These are phyloP conservation scores for Epichloe sylvatica DNA, from an alignment of 2,329 filamentous ascomycete genomes.

Conservation along the genomic window DNA sequence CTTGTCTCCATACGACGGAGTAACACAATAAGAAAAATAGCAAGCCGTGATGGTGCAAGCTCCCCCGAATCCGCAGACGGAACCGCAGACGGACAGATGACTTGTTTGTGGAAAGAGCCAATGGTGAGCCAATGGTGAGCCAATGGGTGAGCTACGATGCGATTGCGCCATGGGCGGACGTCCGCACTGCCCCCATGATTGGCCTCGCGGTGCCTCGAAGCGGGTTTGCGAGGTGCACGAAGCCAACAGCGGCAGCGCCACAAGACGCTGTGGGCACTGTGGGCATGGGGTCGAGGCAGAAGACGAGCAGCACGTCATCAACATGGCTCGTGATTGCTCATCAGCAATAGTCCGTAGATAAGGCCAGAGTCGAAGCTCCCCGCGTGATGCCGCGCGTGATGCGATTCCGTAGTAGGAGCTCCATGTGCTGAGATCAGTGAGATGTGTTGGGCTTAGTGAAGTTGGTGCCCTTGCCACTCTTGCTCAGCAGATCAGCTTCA, in stretches of 20 bases:
- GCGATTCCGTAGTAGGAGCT: too few relatives aligned
- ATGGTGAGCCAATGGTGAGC: neutral
- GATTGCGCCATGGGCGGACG: conserved; percentile 5
- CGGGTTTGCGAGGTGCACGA: neutral
- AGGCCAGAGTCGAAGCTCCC: too few relatives aligned
- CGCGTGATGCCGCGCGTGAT: too few relatives aligned
- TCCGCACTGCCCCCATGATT: conserved; percentile 1
- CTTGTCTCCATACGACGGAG: too few relatives aligned
- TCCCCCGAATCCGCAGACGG: neutral
- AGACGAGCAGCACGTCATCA: conserved; percentile 3
- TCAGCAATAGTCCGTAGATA: too few relatives aligned
- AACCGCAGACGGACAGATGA: neutral
- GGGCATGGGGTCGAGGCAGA: neutral
- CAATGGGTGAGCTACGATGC: neutral
- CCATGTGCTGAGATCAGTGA: too few relatives aligned
- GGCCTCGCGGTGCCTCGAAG: neutral
- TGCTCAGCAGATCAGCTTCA: too few relatives aligned
- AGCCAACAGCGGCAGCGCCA: conserved; percentile 2
- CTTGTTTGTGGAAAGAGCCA: neutral
- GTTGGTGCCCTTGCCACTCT: too few relatives aligned
- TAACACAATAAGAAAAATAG: too few relatives aligned
- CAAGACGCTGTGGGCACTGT: neutral
- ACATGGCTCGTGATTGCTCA: conserved; percentile 1
- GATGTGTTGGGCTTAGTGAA: too few relatives aligned
- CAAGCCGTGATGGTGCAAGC: neutral